These are phyloP conservation scores for Pythium aphanidermatum DNA, from an alignment of 352 stramenopile species.

Conservation along the genomic window DNA sequence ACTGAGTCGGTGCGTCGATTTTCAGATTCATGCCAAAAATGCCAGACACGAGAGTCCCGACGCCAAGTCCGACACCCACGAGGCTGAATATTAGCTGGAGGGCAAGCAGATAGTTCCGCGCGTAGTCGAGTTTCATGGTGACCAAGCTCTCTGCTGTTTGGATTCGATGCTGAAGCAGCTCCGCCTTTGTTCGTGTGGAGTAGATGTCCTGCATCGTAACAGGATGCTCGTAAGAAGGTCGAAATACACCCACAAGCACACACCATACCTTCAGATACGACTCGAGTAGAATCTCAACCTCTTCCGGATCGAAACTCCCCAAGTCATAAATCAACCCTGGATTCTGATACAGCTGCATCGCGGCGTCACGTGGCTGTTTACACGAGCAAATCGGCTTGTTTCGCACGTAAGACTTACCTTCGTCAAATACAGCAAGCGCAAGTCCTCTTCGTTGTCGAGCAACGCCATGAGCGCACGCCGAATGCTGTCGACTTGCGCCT, in stretches of 20 bases:
- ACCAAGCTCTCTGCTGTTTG: conserved; percentile 29
- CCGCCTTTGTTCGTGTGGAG: conserved; percentile 24
- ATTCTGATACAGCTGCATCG: conserved; percentile 22
- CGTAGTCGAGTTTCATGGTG: conserved; percentile 47
- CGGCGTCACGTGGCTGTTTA: too few species aligned
- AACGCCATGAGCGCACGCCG: conserved; percentile 28
- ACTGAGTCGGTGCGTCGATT: conserved; percentile 20
- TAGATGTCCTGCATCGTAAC: conserved; percentile 24
- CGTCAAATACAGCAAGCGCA: conserved; percentile 30
- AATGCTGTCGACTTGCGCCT: conserved; percentile 28
- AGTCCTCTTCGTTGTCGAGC: conserved; percentile 26
- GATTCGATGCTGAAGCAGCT: conserved; percentile 28
- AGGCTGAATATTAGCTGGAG: conserved; percentile 41
- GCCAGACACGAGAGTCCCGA: conserved; percentile 35
- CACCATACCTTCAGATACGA: conserved; percentile 27
- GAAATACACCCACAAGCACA: neutral
- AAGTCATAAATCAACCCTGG: conserved; percentile 24
- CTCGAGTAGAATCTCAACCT: conserved; percentile 31
- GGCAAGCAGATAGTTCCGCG: conserved; percentile 42
- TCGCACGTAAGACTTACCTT: conserved; percentile 9
- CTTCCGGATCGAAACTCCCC: conserved; percentile 28
- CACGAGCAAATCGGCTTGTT: neutral
- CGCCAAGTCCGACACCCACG: conserved; percentile 22
- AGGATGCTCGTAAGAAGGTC: neutral
- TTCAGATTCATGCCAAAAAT: conserved; percentile 47